These are phyloP conservation scores for Anthostomella pinea DNA, from an alignment of 2,329 filamentous ascomycete genomes.

Conservation along the genomic window DNA sequence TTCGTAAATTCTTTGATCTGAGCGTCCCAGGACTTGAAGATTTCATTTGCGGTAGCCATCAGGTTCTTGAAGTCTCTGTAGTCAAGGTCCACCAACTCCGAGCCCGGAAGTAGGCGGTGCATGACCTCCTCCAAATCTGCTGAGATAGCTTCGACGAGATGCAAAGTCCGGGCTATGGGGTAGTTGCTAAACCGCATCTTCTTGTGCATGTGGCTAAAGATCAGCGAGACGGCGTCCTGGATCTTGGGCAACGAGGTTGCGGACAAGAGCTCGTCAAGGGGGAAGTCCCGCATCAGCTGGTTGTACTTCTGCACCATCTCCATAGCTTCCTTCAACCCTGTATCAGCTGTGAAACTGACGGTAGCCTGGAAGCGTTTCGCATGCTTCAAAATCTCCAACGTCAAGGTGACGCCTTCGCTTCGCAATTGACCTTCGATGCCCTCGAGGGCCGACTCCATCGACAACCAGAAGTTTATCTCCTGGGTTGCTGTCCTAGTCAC, in stretches of 20 bases:
- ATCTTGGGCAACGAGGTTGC: conserved; percentile 86
- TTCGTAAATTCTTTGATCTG: conserved; percentile 98
- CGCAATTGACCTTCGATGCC: conserved; percentile 85
- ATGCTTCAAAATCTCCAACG: conserved; percentile 91
- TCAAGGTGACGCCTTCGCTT: conserved; percentile 85
- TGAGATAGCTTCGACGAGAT: conserved; percentile 95
- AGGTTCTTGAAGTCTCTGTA: conserved; percentile 85
- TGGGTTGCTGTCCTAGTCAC: conserved; percentile 77
- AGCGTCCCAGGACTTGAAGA: conserved; percentile 93
- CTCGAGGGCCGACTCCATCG: conserved; percentile 91
- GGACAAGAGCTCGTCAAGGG: conserved; percentile 88
- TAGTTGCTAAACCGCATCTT: conserved; percentile 96
- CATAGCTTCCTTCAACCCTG: conserved; percentile 90
- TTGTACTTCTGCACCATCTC: conserved; percentile 99
- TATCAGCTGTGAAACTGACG: conserved; percentile 94
- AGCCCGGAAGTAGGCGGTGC: conserved; percentile 80
- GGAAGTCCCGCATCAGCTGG: conserved; percentile 97
- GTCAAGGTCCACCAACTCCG: conserved; percentile 85
- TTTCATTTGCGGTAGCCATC: conserved; percentile 78
- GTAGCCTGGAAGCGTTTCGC: conserved; percentile 98
- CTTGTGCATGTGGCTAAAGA: conserved; percentile 95
- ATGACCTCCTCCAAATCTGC: conserved; percentile 85
- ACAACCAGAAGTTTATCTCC: conserved; percentile 98
- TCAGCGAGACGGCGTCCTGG: conserved; percentile 81
- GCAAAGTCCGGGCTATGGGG: conserved; percentile 84